These are phyloP conservation scores for Pseudopediastrum boryanum DNA, from an alignment of 139 green algal species.

Conservation along the genomic window DNA sequence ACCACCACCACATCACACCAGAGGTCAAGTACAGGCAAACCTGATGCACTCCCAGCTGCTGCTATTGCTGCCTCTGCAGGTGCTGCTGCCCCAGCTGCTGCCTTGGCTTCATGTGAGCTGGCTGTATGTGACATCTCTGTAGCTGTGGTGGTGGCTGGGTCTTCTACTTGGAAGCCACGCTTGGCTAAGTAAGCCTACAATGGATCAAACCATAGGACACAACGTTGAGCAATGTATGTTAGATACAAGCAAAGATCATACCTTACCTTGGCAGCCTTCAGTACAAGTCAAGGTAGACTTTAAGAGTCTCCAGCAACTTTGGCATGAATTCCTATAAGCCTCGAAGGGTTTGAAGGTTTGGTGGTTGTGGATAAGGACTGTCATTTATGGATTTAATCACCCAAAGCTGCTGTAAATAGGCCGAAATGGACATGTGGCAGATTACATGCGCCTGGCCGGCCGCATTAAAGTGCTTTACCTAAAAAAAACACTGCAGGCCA, in stretches of 20 bases:
- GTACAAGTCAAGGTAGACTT: too few species aligned
- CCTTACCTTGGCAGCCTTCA: background rate
- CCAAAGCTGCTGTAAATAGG: too few species aligned
- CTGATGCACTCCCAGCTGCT: background rate
- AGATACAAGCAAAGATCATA: background rate
- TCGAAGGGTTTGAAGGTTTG: background rate
- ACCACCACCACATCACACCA: conserved; percentile 67
- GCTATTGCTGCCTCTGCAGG: conserved; percentile 2
- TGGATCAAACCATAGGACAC: background rate
- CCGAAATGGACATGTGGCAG: too few species aligned
- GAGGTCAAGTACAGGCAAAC: too few species aligned
- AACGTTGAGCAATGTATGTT: background rate
- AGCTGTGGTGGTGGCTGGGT: background rate
- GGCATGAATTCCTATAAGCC: background rate
- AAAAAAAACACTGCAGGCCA: too few species aligned
- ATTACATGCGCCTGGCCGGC: too few species aligned
- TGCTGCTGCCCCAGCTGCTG: background rate
- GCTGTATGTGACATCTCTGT: background rate
- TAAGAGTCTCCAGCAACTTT: background rate
- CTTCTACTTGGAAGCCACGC: background rate
- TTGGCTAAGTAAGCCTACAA: conserved; percentile 12
- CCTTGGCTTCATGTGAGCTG: background rate
- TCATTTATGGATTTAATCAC: too few species aligned
- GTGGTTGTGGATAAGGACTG: too few species aligned
- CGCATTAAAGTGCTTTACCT: too few species aligned